Percentiles rank a stretch among this genome's conserved stretches.
Evolutionary conservation across 345 rosid species (phyloP).

Genomic region (Isatis tinctoria): DNA sequence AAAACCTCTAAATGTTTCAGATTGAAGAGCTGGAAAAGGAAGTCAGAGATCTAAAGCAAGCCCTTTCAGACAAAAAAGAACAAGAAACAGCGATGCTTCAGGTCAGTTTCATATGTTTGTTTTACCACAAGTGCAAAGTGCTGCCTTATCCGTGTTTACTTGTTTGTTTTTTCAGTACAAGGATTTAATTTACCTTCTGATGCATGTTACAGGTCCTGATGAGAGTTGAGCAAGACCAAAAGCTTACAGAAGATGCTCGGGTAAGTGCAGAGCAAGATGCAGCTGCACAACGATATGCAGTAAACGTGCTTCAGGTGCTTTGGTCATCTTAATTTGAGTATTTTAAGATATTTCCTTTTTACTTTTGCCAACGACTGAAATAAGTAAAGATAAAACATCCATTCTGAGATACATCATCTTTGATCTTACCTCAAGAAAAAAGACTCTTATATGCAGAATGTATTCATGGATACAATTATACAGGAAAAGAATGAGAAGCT

Average conservation of each 20-base stretch:
- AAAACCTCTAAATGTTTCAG: constrained; percentile 34
- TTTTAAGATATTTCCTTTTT: not conserved
- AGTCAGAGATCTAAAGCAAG: constrained; percentile 46
- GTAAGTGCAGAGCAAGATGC: constrained; percentile 73
- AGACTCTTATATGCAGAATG: not conserved
- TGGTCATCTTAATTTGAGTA: not conserved
- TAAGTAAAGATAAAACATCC: not conserved
- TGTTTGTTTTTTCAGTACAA: not conserved
- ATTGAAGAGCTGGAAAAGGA: constrained; percentile 76
- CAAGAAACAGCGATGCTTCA: constrained; percentile 84
- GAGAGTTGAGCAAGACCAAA: constrained; percentile 87
- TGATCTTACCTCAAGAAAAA: not conserved
- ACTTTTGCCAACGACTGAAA: not conserved
- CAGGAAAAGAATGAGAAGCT: constrained; percentile 94
- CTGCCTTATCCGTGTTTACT: not conserved
- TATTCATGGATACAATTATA: constrained; percentile 15
- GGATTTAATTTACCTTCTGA: not conserved
- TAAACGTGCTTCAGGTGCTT: constrained; percentile 64
- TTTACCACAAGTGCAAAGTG: not conserved
- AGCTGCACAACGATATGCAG: constrained; percentile 61
- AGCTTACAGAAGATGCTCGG: constrained; percentile 88
- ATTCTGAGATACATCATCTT: not conserved
- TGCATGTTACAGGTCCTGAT: constrained; percentile 54
- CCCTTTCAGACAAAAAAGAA: constrained; percentile 75
- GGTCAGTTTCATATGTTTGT: constrained; percentile 37